Evolutionary conservation across 1,139 yeast genomes (phyloP), one percentile per base, ranked within the genome.

Genomic region (Saccharomyces hybrid): DNA sequence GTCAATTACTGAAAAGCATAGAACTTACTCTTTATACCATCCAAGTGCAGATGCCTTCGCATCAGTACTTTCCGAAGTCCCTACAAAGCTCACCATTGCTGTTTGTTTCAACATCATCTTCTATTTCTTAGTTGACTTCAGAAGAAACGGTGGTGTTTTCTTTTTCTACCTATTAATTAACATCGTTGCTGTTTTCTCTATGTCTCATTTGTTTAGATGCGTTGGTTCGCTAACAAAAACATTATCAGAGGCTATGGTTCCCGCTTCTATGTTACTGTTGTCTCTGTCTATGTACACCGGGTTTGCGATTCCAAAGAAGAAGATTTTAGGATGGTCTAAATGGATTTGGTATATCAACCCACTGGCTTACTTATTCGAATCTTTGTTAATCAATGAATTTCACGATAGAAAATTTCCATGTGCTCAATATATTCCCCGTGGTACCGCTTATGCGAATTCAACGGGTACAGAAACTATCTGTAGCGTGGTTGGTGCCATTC

Each of bases 31-130:
- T 0, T 70, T 84, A 51, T 84, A 83, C 63, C 83, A 82, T 57
- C 88, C 88, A 5, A 76, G 86, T 28, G 85, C 87, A 2, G 87
- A 83, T 61, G 87, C 88, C 0, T 58, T 82, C 7, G 84, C 86
- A 0, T 78, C 84, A 16, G 75, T 83, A 51, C 59, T 82, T 46
- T 77, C 85, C 2, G 86, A 83, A 57, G 63, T 84, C 54, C 89
- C 89, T 0, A 70, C 77, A 26, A 82, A 83, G 64, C 49, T 82
- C 16, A 31, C 72, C n/a, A 77, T 77, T 50, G 72, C 80, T 2
- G 57, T 80, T n/a, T 70, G 73, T 4, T 84, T 83, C 73, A 82
- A 83, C 62, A 62, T 83, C 49, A 71, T 76, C 38, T 73, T 78
- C 54, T 84, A 84, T 67, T 84, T 83, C 67, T 73, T 84, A 80